These are phyloP conservation scores for Eucalyptus coolabah DNA, from an alignment of 345 rosid species.

Conservation along the genomic window DNA sequence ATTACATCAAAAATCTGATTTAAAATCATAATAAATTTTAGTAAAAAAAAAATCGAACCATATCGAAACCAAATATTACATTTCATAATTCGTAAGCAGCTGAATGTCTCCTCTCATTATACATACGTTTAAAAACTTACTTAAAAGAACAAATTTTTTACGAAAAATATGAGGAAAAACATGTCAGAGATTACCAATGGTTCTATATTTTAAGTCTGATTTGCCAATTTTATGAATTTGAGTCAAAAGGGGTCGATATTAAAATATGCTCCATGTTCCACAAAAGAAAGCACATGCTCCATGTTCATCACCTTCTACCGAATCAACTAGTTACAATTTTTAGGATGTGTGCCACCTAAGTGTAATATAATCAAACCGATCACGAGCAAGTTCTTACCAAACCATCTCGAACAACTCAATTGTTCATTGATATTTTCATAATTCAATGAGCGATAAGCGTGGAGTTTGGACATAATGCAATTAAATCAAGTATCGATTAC, in stretches of 20 bases:
- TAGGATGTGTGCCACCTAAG: accelerated
- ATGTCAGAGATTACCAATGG: neutral
- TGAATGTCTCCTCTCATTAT: neutral
- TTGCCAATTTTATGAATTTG: neutral
- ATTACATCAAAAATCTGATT: too few relatives aligned
- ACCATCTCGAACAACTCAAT: accelerated
- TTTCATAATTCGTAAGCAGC: accelerated
- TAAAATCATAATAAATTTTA: too few relatives aligned
- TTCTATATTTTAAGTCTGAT: neutral
- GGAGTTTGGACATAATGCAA: too few relatives aligned
- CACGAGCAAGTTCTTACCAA: too few relatives aligned
- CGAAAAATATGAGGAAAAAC: neutral
- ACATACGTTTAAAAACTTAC: neutral
- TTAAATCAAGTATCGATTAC: too few relatives aligned
- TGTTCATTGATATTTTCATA: too few relatives aligned
- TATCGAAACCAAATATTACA: accelerated
- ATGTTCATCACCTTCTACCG: too few relatives aligned
- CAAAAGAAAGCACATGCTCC: too few relatives aligned
- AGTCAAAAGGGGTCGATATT: too few relatives aligned
- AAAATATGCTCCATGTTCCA: accelerated
- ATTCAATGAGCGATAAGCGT: accelerated
- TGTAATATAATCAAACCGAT: too few relatives aligned
- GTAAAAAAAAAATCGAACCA: too few relatives aligned
- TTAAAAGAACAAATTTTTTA: neutral
- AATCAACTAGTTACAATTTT: too few relatives aligned